A percentile compares a stretch with the other conserved stretches of the same genome.
phyloP scores from a whole-genome alignment of 331 rosid species.

The Acacia concinna region DNA sequence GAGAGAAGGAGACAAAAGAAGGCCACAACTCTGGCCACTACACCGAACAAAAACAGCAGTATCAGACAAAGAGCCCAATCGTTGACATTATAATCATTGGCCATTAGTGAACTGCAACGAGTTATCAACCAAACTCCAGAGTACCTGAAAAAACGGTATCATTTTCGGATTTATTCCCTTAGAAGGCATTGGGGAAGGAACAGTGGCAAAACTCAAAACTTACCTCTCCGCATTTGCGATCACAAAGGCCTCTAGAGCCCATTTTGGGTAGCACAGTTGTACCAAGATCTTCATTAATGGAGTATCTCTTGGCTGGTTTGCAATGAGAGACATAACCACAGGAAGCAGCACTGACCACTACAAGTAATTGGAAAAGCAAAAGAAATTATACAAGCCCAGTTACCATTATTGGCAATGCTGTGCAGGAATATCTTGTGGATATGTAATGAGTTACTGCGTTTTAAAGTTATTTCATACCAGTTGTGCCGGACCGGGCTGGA shows the following conservation, averaged over 20 bases:
- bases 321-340: constrained; percentile 69
- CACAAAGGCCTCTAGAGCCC: constrained; percentile 82
- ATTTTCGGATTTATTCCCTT: background rate
- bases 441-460: background rate
- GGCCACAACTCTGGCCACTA: constrained; percentile 47
- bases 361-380: constrained; percentile 21
- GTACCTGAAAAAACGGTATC: constrained; percentile 46
- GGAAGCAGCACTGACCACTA: constrained; percentile 86
- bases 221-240: constrained; percentile 82
- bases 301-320: constrained; percentile 59
- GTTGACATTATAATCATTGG: constrained; percentile 50
- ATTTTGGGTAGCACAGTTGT: constrained; percentile 68
- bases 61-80: constrained; percentile 57
- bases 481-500: constrained; percentile 78
- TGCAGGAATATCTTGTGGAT: background rate
- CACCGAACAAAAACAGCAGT: constrained; percentile 48
- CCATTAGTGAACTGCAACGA: constrained; percentile 62
- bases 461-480: constrained; percentile 46
- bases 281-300: constrained; percentile 45
- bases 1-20: constrained; percentile 41
- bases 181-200: background rate
- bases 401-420: background rate
- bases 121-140: constrained; percentile 87
- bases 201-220: constrained; percentile 14
- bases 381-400: background rate